phyloP scores from a whole-genome alignment of 169 alveolate genomes.

The Eimeria praecox region DNA sequence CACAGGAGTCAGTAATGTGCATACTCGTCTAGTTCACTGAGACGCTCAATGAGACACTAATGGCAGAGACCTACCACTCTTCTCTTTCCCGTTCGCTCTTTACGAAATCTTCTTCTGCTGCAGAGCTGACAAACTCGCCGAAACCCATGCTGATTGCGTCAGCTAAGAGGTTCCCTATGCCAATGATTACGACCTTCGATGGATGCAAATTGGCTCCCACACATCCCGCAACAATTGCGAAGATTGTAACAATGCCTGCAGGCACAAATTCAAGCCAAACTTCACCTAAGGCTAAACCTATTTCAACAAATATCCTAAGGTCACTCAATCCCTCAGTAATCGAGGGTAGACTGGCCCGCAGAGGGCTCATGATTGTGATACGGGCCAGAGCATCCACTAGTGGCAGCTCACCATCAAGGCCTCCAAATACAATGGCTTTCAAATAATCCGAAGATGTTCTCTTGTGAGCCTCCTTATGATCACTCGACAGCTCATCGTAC shows the following conservation, averaged over 20 bases:
- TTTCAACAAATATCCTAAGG: neutral
- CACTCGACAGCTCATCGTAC: conserved; percentile 69
- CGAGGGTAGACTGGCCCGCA: neutral
- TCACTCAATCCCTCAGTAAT: neutral
- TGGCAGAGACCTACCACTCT: conserved; percentile 85
- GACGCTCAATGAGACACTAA: too few relatives aligned
- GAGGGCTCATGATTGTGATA: neutral
- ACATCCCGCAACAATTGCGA: conserved; percentile 94
- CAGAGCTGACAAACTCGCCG: conserved; percentile 92
- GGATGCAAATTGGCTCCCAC: conserved; percentile 94
- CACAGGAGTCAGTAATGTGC: neutral
- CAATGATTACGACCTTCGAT: conserved; percentile 90
- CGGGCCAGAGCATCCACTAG: neutral
- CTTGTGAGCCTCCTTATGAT: conserved; percentile 77
- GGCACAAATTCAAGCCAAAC: neutral
- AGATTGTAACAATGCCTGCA: conserved; percentile 93
- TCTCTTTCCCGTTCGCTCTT: conserved; percentile 90
- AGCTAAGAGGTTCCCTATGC: conserved; percentile 94
- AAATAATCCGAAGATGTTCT: conserved; percentile 85
- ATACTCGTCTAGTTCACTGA: neutral
- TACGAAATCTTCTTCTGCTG: conserved; percentile 90
- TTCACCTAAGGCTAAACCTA: neutral
- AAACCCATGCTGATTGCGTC: conserved; percentile 95
- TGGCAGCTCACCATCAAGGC: conserved; percentile 90
- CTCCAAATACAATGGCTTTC: conserved; percentile 94